Evolutionary conservation across 139 green algal genomes (phyloP).

Genomic region (Chlamydomonas incerta): DNA sequence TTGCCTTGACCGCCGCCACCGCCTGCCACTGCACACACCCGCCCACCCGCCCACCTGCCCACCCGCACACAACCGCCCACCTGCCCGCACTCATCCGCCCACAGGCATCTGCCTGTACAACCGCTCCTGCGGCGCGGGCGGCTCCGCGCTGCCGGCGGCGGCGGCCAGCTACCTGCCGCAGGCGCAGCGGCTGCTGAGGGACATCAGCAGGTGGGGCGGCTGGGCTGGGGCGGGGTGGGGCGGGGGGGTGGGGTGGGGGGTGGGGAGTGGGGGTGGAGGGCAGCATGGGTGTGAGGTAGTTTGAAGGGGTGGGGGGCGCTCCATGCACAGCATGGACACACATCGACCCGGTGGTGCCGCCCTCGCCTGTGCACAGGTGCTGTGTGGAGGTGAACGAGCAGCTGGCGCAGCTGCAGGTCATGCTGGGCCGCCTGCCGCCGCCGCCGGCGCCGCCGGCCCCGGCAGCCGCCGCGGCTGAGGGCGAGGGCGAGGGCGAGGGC

Average conservation of each 20-base stretch:
- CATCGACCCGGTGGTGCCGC: not conserved
- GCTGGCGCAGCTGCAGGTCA: not conserved
- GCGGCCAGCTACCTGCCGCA: conserved; percentile 50
- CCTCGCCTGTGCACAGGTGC: conserved; percentile 1
- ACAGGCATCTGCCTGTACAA: conserved; percentile 79
- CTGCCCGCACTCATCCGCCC: too few species aligned
- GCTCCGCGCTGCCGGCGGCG: conserved; percentile 47
- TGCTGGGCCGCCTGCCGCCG: conserved; percentile 22
- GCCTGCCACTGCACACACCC: too few species aligned
- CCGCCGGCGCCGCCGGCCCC: not conserved
- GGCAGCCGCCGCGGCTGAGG: not conserved
- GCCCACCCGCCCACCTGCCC: too few species aligned
- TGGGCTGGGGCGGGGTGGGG: not conserved
- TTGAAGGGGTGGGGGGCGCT: too few species aligned
- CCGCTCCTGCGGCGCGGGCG: conserved; percentile 44
- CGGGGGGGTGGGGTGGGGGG: not conserved
- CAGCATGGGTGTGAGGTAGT: not conserved
- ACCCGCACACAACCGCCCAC: too few species aligned
- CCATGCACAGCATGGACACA: too few species aligned
- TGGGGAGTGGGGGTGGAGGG: not conserved
- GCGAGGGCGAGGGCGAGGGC: not conserved
- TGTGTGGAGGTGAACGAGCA: conserved; percentile 13
- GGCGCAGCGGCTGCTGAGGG: conserved; percentile 51
- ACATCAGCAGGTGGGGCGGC: conserved; percentile 33
- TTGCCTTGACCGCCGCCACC: too few species aligned